Conservation (phyloP, 768 basidiomycete species). For the Piloderma croceum region DNA sequence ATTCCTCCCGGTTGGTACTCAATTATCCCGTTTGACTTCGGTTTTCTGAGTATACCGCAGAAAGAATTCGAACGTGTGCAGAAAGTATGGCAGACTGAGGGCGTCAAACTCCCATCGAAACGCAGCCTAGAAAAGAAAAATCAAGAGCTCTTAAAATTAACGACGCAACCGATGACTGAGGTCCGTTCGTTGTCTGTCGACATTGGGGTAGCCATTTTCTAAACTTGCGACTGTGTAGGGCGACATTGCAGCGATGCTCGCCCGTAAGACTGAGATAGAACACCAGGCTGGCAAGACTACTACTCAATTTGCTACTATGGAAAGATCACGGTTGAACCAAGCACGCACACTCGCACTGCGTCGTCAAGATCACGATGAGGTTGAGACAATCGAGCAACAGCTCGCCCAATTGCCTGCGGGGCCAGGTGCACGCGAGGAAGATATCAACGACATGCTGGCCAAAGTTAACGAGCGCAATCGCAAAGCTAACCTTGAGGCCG, state of each 20-base stretch:
- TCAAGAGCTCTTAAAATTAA: constrained; percentile 53
- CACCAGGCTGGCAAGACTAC: constrained; percentile 26
- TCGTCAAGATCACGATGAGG: constrained; percentile 64
- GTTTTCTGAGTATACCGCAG: constrained; percentile 31
- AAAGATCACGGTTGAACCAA: constrained; percentile 63
- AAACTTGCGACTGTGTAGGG: constrained; percentile 42
- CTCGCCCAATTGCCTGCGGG: constrained; percentile 46
- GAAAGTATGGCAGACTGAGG: constrained; percentile 40
- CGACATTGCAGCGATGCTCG: constrained; percentile 77
- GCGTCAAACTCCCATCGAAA: constrained; percentile 63
- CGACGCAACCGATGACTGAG: constrained; percentile 70
- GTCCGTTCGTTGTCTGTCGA: constrained; percentile 35
- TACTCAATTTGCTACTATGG: constrained; percentile 43
- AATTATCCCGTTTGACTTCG: too few species aligned
- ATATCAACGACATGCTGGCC: constrained; percentile 51
- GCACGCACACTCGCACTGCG: constrained; percentile 69
- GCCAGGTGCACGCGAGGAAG: constrained; percentile 17
- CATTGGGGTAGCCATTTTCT: constrained; percentile 7
- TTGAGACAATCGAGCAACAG: constrained; percentile 54
- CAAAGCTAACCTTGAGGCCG: constrained; percentile 74
- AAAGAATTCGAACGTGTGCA: constrained; percentile 66
- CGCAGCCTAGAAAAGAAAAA: constrained; percentile 61
- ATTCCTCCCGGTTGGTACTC: constrained; percentile 52
- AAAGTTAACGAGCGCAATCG: constrained; percentile 89
- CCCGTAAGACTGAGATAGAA: constrained; percentile 46